phyloP scores from a whole-genome alignment of 495 filamentous ascomycete species.

The Podospora fimiseda region DNA sequence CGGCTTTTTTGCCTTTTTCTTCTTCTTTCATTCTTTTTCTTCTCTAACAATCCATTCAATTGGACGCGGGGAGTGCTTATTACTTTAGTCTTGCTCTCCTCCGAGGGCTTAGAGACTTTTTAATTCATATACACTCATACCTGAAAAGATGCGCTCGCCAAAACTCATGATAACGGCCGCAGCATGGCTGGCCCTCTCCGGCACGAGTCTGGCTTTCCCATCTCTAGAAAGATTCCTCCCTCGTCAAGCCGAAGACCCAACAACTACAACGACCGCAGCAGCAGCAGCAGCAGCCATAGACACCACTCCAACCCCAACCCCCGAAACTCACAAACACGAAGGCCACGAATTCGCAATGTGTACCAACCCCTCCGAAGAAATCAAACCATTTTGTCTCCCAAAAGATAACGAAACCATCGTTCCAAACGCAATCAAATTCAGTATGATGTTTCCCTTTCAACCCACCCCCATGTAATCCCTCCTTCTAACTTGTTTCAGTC shows the following conservation, averaged over 20 bases:
- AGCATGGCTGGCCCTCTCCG: neutral
- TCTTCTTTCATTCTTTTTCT: neutral
- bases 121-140: neutral
- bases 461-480: too few relatives aligned
- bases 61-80: neutral
- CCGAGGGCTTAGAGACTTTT: neutral
- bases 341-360: slow-evolving; percentile 32
- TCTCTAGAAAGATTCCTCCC: neutral
- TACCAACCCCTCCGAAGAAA: slow-evolving; percentile 31
- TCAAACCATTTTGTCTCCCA: slow-evolving; percentile 38
- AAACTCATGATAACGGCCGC: neutral
- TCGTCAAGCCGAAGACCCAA: neutral
- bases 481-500: slow-evolving; percentile 19
- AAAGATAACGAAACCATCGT: slow-evolving; percentile 24
- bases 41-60: neutral
- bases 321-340: slow-evolving; percentile 23
- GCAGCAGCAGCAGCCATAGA: slow-evolving; percentile 5
- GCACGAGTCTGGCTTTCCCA: neutral
- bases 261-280: neutral
- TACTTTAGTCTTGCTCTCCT: too few relatives aligned
- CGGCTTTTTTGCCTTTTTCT: neutral
- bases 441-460: too few relatives aligned
- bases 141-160: neutral
- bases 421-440: slow-evolving; percentile 32
- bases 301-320: slow-evolving; percentile 21